phyloP scores from a whole-genome alignment of 768 basidiomycete species.

The Leccinum truebloodii region DNA sequence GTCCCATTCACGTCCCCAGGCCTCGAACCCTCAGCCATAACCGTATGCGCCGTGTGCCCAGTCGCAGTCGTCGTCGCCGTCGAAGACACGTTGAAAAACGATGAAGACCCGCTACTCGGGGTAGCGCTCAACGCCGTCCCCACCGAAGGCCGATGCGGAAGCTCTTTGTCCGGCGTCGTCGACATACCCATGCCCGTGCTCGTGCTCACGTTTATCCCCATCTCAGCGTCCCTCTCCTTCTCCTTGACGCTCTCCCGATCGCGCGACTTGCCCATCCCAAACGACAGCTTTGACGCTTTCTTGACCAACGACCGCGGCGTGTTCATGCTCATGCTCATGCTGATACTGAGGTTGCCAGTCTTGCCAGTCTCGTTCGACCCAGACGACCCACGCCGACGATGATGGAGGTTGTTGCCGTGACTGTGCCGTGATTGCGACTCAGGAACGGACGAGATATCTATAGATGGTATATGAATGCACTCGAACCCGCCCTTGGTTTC shows the following conservation, averaged over 20 bases:
- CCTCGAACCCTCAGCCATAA: conserved; percentile 37
- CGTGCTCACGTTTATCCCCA: background rate
- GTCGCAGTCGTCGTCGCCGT: conserved; percentile 35
- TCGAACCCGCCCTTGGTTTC: conserved; percentile 92
- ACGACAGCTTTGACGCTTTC: conserved; percentile 79
- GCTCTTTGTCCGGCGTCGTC: conserved; percentile 45
- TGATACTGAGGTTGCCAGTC: background rate
- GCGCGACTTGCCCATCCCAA: conserved; percentile 56
- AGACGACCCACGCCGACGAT: conserved; percentile 46
- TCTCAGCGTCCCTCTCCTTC: conserved; percentile 39
- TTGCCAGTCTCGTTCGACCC: conserved; percentile 54
- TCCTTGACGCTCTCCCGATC: conserved; percentile 47
- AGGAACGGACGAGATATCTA: conserved; percentile 81
- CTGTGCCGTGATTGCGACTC: conserved; percentile 33
- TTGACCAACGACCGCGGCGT: conserved; percentile 60
- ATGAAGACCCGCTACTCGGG: conserved; percentile 76
- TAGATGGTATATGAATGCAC: conserved; percentile 93
- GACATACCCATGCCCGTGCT: conserved; percentile 5
- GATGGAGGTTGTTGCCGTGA: conserved; percentile 18
- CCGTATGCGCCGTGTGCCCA: conserved; percentile 41
- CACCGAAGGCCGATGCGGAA: conserved; percentile 43
- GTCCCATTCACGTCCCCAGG: conserved; percentile 30
- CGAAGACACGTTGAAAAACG: conserved; percentile 81
- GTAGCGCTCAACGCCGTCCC: conserved; percentile 59
- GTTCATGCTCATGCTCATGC: background rate